phyloP scores from a whole-genome alignment of 2,329 filamentous ascomycete species.

The Malbranchea cinnamomea region DNA sequence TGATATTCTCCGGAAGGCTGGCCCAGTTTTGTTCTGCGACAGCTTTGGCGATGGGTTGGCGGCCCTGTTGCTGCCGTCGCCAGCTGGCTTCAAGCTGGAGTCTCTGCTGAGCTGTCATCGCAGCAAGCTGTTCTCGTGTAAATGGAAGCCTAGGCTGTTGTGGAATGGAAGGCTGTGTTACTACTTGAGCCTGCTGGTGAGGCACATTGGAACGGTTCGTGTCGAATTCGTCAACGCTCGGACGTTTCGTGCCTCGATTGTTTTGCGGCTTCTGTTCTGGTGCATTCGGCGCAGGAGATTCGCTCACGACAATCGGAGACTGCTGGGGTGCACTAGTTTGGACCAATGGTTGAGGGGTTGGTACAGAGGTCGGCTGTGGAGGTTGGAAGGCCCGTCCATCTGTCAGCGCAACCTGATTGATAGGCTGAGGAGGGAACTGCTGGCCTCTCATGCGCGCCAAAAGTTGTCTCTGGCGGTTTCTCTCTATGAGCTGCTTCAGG shows the following conservation, averaged over 20 bases:
- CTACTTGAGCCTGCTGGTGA: too few species aligned
- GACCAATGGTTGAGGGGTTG: conserved; percentile 11
- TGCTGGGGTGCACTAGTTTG: conserved; percentile 14
- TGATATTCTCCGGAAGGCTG: conserved; percentile 24
- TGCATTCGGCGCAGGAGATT: too few species aligned
- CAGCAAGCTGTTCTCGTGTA: conserved; percentile 23
- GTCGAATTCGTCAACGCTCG: too few species aligned
- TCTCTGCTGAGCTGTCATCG: conserved; percentile 29
- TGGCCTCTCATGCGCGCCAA: too few species aligned
- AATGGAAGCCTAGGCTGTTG: too few species aligned
- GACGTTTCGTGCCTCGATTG: too few species aligned
- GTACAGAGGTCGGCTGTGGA: conserved; percentile 12
- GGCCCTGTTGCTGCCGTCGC: conserved; percentile 19
- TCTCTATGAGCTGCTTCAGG: conserved; percentile 22
- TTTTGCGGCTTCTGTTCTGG: too few species aligned
- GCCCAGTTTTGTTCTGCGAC: conserved; percentile 25
- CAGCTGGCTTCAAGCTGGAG: conserved; percentile 22
- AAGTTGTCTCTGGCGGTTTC: conserved; percentile 16
- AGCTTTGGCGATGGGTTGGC: conserved; percentile 19
- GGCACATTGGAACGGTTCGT: too few species aligned
- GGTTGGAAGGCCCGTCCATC: conserved; percentile 15
- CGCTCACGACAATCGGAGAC: conserved; percentile 9
- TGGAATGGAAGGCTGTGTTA: conserved; percentile 13
- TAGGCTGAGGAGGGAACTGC: conserved; percentile 12
- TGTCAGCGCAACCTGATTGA: conserved; percentile 13